Percentiles rank a stretch among this genome's conserved stretches.
These are phyloP conservation scores for Cupressus sempervirens DNA, from an alignment of 75 land plant genomes.

Conservation along the genomic window DNA sequence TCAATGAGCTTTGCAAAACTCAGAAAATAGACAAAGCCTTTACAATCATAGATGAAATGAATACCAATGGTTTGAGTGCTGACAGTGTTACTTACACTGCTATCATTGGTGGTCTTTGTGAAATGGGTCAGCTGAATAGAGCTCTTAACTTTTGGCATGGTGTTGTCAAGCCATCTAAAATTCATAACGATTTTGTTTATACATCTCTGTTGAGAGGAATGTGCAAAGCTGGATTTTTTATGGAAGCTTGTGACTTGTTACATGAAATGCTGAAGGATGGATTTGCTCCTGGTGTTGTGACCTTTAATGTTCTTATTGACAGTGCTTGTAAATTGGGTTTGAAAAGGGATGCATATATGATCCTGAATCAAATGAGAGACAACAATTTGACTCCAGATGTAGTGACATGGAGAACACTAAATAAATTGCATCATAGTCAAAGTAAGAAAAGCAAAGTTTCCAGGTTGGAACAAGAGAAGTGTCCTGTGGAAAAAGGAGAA, in stretches of 20 bases:
- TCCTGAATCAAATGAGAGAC: constrained; percentile 54
- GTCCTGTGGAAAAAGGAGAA: not conserved
- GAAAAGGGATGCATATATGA: constrained; percentile 51
- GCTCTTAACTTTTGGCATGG: constrained; percentile 62
- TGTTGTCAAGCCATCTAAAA: constrained; percentile 48
- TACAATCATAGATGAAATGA: constrained; percentile 39
- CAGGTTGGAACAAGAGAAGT: constrained; percentile 6
- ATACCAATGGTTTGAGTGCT: constrained; percentile 24
- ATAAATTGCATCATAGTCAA: constrained; percentile 28
- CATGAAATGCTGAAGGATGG: constrained; percentile 62
- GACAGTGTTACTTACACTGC: constrained; percentile 42
- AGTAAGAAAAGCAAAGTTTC: constrained; percentile 12
- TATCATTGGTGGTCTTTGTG: constrained; percentile 50
- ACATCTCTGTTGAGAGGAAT: constrained; percentile 51
- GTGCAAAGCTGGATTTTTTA: constrained; percentile 41
- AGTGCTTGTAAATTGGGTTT: constrained; percentile 43
- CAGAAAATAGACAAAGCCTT: constrained; percentile 40
- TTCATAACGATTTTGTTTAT: constrained; percentile 58
- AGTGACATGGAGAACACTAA: constrained; percentile 65
- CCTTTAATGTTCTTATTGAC: constrained; percentile 55
- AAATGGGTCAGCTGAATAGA: constrained; percentile 26
- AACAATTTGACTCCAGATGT: constrained; percentile 63
- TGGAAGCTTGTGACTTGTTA: constrained; percentile 63
- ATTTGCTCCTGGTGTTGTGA: constrained; percentile 43
- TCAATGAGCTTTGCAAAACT: constrained; percentile 48